Base-by-base conservation (phyloP, 768 basidiomycete genomes). In the Daedaleopsis nitida region DNA sequence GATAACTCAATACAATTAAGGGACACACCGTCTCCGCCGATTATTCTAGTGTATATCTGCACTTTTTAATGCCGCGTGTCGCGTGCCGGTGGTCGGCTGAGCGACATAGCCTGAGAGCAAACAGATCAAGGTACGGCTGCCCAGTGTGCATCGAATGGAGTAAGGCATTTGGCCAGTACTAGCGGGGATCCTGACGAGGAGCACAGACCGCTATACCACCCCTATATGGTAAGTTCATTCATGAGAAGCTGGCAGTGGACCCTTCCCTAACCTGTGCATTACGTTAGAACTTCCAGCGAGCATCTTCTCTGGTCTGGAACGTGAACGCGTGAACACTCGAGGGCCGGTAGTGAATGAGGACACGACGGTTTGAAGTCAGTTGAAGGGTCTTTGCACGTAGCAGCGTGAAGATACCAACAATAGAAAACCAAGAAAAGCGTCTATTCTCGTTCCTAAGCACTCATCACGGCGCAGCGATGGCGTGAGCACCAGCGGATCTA, bases 401-500 rank as follows among this genome's bases (percentile, higher is more conserved):
- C 27, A 32, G 7, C 27, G 27, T 3, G 27, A 32, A 32, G 27
- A 32, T 3, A 32, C 27, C 27, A 32, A 45, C 44, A 45, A 10
- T 16, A 45, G 44, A 45, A 45, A 1, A 19, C 17, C n/a, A 45
- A n/a, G 44, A 45, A 32, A 13, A 42, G 39, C 39, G 39, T 42
- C 39, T 42, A 24, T 21, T 42, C 17, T 49, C 14, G 38, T 39
- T 39, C 39, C 39, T 44, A 39, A 14, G 19, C 27, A 35, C 37
- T 43, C 35, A 52, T 50, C 12, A 45, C 32, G 39, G 23, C 57
- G 37, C 21, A 55, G 54, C 45, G 49, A 63, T 63, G 37, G 62
- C 62, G 62, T 56, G 62, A 63, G 62, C 57, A 51, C 27, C 35
- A 52, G 45, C 64, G 60, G 60, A 65, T 62, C 64, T 55, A 62